Conservation (phyloP, 768 basidiomycete species). For the Serendipita vermifera region DNA sequence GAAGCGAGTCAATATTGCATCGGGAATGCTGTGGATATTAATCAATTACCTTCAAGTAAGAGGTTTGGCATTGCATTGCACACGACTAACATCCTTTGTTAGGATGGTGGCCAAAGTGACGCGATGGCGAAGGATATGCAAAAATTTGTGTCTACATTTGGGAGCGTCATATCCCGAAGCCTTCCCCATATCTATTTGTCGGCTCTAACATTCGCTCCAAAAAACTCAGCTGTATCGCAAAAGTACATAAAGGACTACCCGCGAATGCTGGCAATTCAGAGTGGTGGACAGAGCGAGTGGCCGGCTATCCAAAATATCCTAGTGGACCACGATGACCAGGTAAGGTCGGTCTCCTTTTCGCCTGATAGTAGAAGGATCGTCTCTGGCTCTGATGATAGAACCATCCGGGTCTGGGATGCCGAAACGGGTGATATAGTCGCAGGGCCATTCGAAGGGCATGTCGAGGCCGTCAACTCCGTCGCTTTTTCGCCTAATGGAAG, state of each 20-base stretch:
- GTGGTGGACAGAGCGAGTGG: background rate
- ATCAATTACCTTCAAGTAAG: background rate
- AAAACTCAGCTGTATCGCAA: background rate
- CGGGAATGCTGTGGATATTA: background rate
- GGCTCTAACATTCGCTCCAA: background rate
- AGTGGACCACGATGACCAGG: no score
- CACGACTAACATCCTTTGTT: background rate
- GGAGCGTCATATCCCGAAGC: no score
- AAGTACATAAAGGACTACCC: background rate
- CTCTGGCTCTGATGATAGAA: no score
- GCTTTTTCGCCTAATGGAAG: constrained; percentile 23
- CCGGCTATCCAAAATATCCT: no score
- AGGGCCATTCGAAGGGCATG: no score
- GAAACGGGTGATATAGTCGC: no score
- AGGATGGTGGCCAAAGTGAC: background rate
- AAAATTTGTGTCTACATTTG: background rate
- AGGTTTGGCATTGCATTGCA: background rate
- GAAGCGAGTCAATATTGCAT: no score
- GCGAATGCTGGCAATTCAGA: background rate
- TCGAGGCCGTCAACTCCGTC: no score
- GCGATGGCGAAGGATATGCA: background rate
- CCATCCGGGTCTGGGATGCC: no score
- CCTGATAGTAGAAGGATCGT: no score
- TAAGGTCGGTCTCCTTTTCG: no score
- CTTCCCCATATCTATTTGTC: background rate